phyloP scores from a whole-genome alignment of 495 filamentous ascomycete genomes.

The Tetracladium setigerum region DNA sequence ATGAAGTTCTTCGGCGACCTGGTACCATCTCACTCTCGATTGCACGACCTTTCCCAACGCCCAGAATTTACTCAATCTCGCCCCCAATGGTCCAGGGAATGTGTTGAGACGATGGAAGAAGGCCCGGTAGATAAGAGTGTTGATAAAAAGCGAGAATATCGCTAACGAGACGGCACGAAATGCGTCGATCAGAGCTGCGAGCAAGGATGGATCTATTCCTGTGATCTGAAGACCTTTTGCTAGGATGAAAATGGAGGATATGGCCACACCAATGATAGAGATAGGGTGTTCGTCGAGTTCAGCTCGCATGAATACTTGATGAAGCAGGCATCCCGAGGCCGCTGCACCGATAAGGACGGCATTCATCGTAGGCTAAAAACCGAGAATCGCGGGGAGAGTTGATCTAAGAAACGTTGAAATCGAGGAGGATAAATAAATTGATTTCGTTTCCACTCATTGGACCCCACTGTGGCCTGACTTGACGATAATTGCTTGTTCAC shows the following conservation, averaged over 20 bases:
- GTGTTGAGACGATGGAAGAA: slow-evolving; percentile 39
- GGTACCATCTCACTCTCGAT: slow-evolving; percentile 7
- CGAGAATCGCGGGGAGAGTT: too few species aligned
- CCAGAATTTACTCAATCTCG: slow-evolving; percentile 11
- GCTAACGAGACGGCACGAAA: too few species aligned
- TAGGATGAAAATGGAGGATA: neutral
- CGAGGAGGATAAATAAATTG: too few species aligned
- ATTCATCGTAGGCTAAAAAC: too few species aligned
- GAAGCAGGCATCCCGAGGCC: neutral
- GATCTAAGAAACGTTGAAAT: too few species aligned
- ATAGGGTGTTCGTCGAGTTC: slow-evolving; percentile 7
- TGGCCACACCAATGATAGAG: neutral
- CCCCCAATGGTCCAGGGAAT: slow-evolving; percentile 36
- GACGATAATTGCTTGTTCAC: too few species aligned
- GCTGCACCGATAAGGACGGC: neutral
- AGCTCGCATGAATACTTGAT: slow-evolving; percentile 2
- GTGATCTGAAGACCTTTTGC: neutral
- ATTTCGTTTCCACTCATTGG: too few species aligned
- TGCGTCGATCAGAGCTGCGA: too few species aligned
- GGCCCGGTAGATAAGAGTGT: slow-evolving; percentile 32
- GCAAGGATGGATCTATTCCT: too few species aligned
- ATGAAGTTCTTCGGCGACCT: neutral
- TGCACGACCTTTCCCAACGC: slow-evolving; percentile 1
- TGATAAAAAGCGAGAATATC: neutral
- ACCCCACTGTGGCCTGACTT: too few species aligned